Evolutionary conservation across 805 yeast genomes (phyloP).

Genomic region (Candida morakotiae): DNA sequence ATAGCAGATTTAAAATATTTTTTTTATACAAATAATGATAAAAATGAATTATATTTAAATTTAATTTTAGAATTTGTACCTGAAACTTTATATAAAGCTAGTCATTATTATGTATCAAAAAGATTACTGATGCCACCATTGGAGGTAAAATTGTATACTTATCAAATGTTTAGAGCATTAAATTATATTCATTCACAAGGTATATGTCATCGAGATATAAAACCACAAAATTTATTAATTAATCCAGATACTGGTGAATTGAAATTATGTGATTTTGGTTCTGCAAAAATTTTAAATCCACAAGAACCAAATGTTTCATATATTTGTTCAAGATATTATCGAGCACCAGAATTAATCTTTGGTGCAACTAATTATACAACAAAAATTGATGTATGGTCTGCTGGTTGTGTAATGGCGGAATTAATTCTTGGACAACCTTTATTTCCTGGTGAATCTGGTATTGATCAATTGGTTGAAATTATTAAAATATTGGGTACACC

Average conservation of each 20-base stretch:
- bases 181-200: constrained; percentile 75
- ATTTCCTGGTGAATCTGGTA: constrained; percentile 97
- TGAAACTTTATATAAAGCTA: constrained; percentile 90
- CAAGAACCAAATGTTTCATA: constrained; percentile 93
- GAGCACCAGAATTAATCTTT: constrained; percentile 97
- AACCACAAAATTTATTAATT: constrained; percentile 83
- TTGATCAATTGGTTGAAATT: constrained; percentile 94
- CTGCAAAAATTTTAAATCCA: constrained; percentile 87
- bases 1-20: constrained; percentile 84
- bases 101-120: constrained; percentile 74
- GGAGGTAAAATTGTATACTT: constrained; percentile 82
- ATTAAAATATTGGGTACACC: constrained; percentile 97
- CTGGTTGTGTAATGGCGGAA: constrained; percentile 98
- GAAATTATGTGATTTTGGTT: constrained; percentile 94
- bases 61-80: constrained; percentile 90
- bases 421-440: constrained; percentile 91
- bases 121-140: constrained; percentile 79
- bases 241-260: constrained; percentile 82
- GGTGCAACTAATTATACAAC: constrained; percentile 97
- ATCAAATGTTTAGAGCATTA: constrained; percentile 70
- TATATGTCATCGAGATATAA: constrained; percentile 90
- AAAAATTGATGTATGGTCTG: constrained; percentile 95
- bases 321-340: constrained; percentile 92
- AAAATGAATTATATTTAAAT: constrained; percentile 78
- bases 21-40: constrained; percentile 73